These are phyloP conservation scores for Moesziomyces sp. DNA, from an alignment of 1,284 basidiomycete genomes.

Conservation along the genomic window DNA sequence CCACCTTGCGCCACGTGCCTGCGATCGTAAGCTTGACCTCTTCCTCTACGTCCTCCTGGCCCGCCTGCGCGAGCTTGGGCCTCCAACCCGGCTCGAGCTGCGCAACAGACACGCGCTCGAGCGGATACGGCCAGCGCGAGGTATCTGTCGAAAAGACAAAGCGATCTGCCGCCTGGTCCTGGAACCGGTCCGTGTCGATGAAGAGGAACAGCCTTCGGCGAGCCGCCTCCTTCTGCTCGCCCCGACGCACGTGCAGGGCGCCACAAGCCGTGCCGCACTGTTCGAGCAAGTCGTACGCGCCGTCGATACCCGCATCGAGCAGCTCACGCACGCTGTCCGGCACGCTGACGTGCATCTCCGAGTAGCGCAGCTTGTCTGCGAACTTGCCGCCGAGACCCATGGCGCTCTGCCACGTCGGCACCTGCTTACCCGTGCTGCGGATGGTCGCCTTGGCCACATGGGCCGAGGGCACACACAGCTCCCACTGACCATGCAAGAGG, in stretches of 20 bases:
- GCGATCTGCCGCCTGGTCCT: slow-evolving; percentile 43
- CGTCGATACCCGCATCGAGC: slow-evolving; percentile 84
- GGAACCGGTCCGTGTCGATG: slow-evolving; percentile 54
- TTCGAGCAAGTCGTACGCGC: slow-evolving; percentile 80
- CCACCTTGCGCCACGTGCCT: slow-evolving; percentile 40
- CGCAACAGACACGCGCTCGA: slow-evolving; percentile 46
- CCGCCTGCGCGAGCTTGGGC: slow-evolving; percentile 28
- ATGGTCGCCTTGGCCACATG: slow-evolving; percentile 75
- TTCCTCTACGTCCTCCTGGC: slow-evolving; percentile 26
- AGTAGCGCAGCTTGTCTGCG: slow-evolving; percentile 77
- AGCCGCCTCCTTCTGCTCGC: slow-evolving; percentile 70
- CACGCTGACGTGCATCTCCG: slow-evolving; percentile 76
- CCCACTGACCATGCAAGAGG: slow-evolving; percentile 81
- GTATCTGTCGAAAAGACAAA: slow-evolving; percentile 57
- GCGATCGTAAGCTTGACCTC: slow-evolving; percentile 41
- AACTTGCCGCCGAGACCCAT: slow-evolving; percentile 81
- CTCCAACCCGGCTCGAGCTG: slow-evolving; percentile 49
- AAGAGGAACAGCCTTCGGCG: slow-evolving; percentile 62
- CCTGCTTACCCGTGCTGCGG: slow-evolving; percentile 76
- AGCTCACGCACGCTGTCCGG: slow-evolving; percentile 71
- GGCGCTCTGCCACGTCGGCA: slow-evolving; percentile 85
- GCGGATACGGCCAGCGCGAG: slow-evolving; percentile 51
- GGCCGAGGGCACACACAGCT: slow-evolving; percentile 79
- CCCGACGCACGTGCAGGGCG: slow-evolving; percentile 80
- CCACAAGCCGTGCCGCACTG: slow-evolving; percentile 89